Conservation (phyloP, 1,284 basidiomycete species). For the Filobasidium uniguttulatum region DNA sequence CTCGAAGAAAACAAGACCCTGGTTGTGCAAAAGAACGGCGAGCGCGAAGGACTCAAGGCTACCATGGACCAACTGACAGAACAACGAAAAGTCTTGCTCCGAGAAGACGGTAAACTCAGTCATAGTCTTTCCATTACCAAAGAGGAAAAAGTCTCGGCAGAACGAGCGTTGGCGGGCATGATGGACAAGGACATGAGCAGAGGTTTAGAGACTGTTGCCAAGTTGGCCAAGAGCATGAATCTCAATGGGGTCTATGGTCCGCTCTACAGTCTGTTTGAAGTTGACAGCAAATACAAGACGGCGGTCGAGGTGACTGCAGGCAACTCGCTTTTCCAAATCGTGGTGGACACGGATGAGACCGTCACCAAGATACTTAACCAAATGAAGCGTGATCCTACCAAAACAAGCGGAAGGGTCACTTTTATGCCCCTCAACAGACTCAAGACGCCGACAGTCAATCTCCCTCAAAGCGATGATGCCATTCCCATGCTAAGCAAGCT, state of each 20-base stretch:
- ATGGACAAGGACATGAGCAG: conserved; percentile 93
- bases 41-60: conserved; percentile 52
- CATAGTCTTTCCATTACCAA: conserved; percentile 60
- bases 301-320: conserved; percentile 91
- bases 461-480: conserved; percentile 72
- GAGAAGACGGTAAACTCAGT: conserved; percentile 79
- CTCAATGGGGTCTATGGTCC: conserved; percentile 77
- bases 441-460: conserved; percentile 50
- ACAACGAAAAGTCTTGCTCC: conserved; percentile 82
- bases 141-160: conserved; percentile 65
- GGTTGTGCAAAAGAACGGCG: conserved; percentile 60
- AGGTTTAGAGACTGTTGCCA: conserved; percentile 70
- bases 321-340: conserved; percentile 93
- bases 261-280: conserved; percentile 82
- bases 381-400: conserved; percentile 65
- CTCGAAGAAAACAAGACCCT: conserved; percentile 54
- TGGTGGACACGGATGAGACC: conserved; percentile 89
- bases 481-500: conserved; percentile 78
- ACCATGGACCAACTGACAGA: conserved; percentile 60
- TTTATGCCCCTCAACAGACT: conserved; percentile 99
- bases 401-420: conserved; percentile 84
- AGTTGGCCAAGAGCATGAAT: conserved; percentile 58
- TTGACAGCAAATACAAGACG: conserved; percentile 83
- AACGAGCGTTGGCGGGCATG: conserved; percentile 69
- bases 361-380: conserved; percentile 74